Conservation (phyloP, 768 basidiomycete species). For the Cyclocybe cylindracea region DNA sequence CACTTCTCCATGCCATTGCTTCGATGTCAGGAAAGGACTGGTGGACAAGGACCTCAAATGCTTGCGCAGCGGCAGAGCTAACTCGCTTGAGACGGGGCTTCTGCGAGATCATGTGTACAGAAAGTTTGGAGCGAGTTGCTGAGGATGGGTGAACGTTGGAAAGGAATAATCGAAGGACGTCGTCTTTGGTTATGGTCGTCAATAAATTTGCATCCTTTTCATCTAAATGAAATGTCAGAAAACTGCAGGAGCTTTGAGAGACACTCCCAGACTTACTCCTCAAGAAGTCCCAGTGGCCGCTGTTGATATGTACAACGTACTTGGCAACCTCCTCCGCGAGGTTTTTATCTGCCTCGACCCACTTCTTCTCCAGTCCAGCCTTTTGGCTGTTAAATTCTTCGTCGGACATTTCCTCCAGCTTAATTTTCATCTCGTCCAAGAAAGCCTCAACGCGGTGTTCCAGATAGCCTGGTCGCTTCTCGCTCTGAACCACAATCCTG, state of each 20-base stretch:
- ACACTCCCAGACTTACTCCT: slow-evolving; percentile 56
- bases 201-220: slow-evolving; percentile 72
- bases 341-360: slow-evolving; percentile 89
- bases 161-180: slow-evolving; percentile 72
- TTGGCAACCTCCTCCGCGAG: slow-evolving; percentile 74
- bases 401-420: slow-evolving; percentile 66
- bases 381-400: slow-evolving; percentile 82
- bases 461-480: slow-evolving; percentile 75
- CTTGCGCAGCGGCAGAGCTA: slow-evolving; percentile 61
- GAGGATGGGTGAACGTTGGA: slow-evolving; percentile 71
- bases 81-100: slow-evolving; percentile 61
- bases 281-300: slow-evolving; percentile 84
- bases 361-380: slow-evolving; percentile 72
- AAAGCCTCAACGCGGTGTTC: slow-evolving; percentile 91
- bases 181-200: slow-evolving; percentile 66
- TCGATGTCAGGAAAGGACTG: slow-evolving; percentile 50
- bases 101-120: slow-evolving; percentile 78
- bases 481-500: slow-evolving; percentile 87
- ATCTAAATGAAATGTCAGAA: slow-evolving; percentile 43
- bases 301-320: slow-evolving; percentile 72
- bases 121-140: slow-evolving; percentile 73
- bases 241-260: neutral
- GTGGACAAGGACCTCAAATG: slow-evolving; percentile 57
- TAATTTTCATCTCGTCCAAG: slow-evolving; percentile 69
- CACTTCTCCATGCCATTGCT: slow-evolving; percentile 50